A percentile compares a stretch with the other conserved stretches of the same genome.
Evolutionary conservation across 1,139 yeast species (phyloP).

Genomic region (Yamadazyma spencermartinsiae): DNA sequence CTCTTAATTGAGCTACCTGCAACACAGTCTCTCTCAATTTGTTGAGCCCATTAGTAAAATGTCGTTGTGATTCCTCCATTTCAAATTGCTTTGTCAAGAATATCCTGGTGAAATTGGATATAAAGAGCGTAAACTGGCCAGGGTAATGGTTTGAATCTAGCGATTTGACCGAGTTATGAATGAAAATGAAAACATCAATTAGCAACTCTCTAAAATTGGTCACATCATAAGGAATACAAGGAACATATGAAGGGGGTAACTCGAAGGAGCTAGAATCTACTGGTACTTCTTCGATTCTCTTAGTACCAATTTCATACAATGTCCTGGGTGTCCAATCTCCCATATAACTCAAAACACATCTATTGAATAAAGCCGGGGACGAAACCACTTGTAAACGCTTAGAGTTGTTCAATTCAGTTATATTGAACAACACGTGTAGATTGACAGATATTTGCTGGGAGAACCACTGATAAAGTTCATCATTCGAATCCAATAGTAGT

Average conservation of each 20-base stretch:
- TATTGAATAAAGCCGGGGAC: conserved; percentile 88
- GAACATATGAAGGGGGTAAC: conserved; percentile 26
- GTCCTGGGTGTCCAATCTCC: conserved; percentile 73
- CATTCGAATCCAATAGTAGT: conserved; percentile 62
- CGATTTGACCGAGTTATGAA: conserved; percentile 34
- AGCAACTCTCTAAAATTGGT: conserved; percentile 45
- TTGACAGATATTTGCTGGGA: conserved; percentile 65
- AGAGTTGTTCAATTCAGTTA: conserved; percentile 53
- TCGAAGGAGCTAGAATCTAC: conserved; percentile 47
- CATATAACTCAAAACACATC: conserved; percentile 91
- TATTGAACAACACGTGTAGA: conserved; percentile 80
- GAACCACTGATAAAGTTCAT: conserved; percentile 78
- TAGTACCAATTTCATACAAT: conserved; percentile 49
- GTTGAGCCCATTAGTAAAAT: conserved; percentile 71
- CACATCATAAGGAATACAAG: conserved; percentile 11
- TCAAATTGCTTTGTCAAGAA: conserved; percentile 46
- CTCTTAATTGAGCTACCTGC: conserved; percentile 63
- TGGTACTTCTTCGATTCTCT: conserved; percentile 47
- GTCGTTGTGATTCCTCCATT: conserved; percentile 70
- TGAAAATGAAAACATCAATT: conserved; percentile 45
- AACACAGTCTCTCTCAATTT: conserved; percentile 76
- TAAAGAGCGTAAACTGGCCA: conserved; percentile 54
- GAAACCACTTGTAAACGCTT: conserved; percentile 49
- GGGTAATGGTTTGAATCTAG: conserved; percentile 14
- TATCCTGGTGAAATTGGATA: conserved; percentile 46